Evolutionary conservation across 306 rosid genomes (phyloP).

Genomic region (Malus sieversii): DNA sequence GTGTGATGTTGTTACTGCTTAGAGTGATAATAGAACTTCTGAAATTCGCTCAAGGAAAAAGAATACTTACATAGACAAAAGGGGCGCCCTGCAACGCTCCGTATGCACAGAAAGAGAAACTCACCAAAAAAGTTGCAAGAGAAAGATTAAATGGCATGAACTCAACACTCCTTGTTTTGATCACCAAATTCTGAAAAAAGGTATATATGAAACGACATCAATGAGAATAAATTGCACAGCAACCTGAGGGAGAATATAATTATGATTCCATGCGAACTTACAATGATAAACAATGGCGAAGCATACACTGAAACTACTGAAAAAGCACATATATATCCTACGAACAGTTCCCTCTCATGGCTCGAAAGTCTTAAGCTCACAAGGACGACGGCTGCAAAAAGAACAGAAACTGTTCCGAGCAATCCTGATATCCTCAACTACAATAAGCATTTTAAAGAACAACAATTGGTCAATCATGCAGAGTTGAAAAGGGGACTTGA

Average conservation of each 20-base stretch:
- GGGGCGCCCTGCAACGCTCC: slow-evolving; percentile 30
- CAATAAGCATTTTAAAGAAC: background rate
- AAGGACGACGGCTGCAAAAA: slow-evolving; percentile 15
- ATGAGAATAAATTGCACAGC: background rate
- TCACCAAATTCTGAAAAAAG: slow-evolving; percentile 32
- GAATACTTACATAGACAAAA: slow-evolving; percentile 33
- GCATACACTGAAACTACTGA: slow-evolving; percentile 39
- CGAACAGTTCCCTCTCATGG: slow-evolving; percentile 12
- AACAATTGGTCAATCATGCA: background rate
- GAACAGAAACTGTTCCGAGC: slow-evolving; percentile 11
- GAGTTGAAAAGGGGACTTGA: background rate
- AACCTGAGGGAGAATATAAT: background rate
- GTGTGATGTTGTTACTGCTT: too few species aligned
- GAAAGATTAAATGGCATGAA: slow-evolving; percentile 42
- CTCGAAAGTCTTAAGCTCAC: slow-evolving; percentile 7
- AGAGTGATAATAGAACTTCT: background rate
- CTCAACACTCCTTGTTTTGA: slow-evolving; percentile 31
- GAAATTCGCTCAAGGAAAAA: background rate
- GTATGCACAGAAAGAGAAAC: slow-evolving; percentile 29
- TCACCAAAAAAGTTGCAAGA: slow-evolving; percentile 40
- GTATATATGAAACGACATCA: background rate
- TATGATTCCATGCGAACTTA: slow-evolving; percentile 9
- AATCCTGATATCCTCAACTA: slow-evolving; percentile 32
- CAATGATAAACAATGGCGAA: slow-evolving; percentile 36
- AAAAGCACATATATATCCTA: slow-evolving; percentile 26